A percentile compares a stretch with the other conserved stretches of the same genome.
Conservation (phyloP, 2,329 filamentous ascomycete genomes). For the Knufia petricola region DNA sequence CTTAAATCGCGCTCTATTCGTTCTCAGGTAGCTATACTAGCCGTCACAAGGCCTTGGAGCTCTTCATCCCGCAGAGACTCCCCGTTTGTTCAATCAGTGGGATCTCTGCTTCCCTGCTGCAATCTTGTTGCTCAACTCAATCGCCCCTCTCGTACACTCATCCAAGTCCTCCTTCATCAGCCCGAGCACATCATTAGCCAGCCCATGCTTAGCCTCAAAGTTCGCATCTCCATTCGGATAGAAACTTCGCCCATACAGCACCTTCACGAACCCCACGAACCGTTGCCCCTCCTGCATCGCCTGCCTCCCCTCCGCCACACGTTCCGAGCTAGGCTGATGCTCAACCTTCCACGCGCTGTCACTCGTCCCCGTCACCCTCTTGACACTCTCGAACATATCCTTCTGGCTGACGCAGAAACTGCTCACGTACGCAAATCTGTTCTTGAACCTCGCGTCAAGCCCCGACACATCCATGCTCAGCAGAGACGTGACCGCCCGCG, state of each 20-base stretch:
- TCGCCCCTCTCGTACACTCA: slow-evolving; percentile 36
- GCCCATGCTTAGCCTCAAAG: slow-evolving; percentile 15
- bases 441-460: slow-evolving; percentile 36
- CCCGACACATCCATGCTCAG: slow-evolving; percentile 36
- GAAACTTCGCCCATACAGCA: slow-evolving; percentile 51
- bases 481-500: slow-evolving; percentile 44
- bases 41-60: too few relatives aligned
- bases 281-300: slow-evolving; percentile 36
- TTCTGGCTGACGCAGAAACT: slow-evolving; percentile 52
- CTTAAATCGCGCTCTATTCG: too few relatives aligned
- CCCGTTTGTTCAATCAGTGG: neutral
- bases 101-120: slow-evolving; percentile 20
- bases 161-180: slow-evolving; percentile 24
- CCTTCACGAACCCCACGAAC: slow-evolving; percentile 35
- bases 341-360: slow-evolving; percentile 53
- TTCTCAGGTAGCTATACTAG: too few relatives aligned
- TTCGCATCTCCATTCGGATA: slow-evolving; percentile 33
- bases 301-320: slow-evolving; percentile 41
- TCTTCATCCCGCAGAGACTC: too few relatives aligned
- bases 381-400: slow-evolving; percentile 55
- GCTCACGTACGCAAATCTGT: slow-evolving; percentile 43
- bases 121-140: slow-evolving; percentile 31
- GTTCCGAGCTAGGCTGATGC: slow-evolving; percentile 37
- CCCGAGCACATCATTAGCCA: slow-evolving; percentile 19
- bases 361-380: slow-evolving; percentile 48